These are phyloP conservation scores for Candida tammaniensis DNA, from an alignment of 805 yeast genomes.

Conservation along the genomic window DNA sequence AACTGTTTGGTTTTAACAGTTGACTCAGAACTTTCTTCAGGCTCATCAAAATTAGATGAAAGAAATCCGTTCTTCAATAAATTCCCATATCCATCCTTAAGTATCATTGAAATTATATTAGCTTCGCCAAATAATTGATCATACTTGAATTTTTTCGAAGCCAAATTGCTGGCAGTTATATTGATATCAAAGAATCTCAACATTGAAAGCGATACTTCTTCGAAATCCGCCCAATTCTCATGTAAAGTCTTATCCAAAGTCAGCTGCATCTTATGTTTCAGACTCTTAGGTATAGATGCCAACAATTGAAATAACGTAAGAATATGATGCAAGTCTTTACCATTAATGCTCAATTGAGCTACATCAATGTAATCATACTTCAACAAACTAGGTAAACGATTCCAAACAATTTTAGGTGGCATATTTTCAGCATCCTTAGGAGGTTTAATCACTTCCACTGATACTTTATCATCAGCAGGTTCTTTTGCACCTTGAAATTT, in stretches of 20 bases:
- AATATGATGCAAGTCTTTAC: constrained; percentile 39
- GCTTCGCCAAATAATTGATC: constrained; percentile 14
- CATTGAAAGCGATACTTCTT: constrained; percentile 41
- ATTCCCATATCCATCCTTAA: constrained; percentile 17
- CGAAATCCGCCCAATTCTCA: constrained; percentile 42
- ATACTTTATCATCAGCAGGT: no score
- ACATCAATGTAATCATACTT: constrained; percentile 45
- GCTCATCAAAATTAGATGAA: constrained; percentile 10
- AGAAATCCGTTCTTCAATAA: constrained; percentile 33
- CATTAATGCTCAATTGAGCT: constrained; percentile 34
- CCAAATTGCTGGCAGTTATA: constrained; percentile 18
- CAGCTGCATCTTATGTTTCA: constrained; percentile 29
- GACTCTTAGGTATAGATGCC: constrained; percentile 27
- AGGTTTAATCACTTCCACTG: not conserved
- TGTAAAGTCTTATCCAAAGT: constrained; percentile 18
- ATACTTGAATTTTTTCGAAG: constrained; percentile 12
- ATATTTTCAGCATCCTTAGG: constrained; percentile 2
- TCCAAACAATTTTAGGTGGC: constrained; percentile 8
- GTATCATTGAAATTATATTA: constrained; percentile 4
- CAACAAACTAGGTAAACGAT: constrained; percentile 1
- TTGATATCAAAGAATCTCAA: constrained; percentile 48
- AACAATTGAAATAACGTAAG: constrained; percentile 49
- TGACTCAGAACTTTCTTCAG: not conserved
- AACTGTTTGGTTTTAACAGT: not conserved
- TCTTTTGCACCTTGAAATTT: constrained; percentile 5